These are phyloP conservation scores for Colletotrichum noveboracense DNA, from an alignment of 2,329 filamentous ascomycete species.

Conservation along the genomic window DNA sequence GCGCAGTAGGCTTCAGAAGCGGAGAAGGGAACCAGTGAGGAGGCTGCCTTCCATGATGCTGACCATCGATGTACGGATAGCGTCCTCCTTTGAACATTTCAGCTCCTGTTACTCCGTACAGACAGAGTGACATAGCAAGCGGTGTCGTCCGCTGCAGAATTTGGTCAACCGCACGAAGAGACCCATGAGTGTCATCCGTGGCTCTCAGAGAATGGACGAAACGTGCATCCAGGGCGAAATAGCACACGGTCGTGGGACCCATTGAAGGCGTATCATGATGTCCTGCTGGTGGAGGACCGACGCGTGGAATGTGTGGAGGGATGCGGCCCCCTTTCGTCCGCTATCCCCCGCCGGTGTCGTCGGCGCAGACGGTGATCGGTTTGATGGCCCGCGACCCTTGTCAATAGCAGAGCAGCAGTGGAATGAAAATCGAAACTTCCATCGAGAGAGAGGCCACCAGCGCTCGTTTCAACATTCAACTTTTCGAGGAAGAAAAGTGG, in stretches of 20 bases:
- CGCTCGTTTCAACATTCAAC: constrained; percentile 10
- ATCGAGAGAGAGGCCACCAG: constrained; percentile 4
- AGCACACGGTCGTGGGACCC: not conserved
- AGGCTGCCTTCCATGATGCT: not conserved
- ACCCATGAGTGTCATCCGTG: not conserved
- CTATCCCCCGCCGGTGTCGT: not conserved
- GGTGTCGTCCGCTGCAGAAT: not conserved
- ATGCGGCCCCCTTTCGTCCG: not conserved
- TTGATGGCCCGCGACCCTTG: constrained; percentile 1
- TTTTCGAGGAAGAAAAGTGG: constrained; percentile 17
- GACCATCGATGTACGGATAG: not conserved
- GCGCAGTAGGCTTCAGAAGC: not conserved
- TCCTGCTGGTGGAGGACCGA: not conserved
- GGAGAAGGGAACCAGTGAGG: not conserved
- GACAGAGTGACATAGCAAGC: not conserved
- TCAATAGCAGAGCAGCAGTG: not conserved
- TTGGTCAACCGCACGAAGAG: not conserved
- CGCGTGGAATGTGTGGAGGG: not conserved
- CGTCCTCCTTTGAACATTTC: not conserved
- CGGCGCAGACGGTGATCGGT: constrained; percentile 1
- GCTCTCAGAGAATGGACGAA: not conserved
- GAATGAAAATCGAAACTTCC: constrained; percentile 10
- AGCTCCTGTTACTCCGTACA: not conserved
- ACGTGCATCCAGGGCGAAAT: not conserved
- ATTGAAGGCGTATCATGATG: not conserved